phyloP scores from a whole-genome alignment of 148 eudicot genomes.

The Amaranthus hypochondriacus region DNA sequence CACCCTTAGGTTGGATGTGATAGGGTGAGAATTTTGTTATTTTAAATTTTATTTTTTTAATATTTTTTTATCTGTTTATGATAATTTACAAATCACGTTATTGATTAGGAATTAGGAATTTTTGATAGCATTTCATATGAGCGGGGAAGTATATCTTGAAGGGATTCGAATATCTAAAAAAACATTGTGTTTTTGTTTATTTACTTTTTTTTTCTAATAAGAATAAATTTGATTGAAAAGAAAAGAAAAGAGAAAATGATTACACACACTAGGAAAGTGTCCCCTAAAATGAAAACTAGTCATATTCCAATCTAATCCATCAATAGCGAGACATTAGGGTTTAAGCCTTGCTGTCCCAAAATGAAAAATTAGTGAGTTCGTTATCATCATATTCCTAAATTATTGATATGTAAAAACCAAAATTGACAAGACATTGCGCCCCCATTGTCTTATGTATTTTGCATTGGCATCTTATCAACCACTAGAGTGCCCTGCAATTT shows the following conservation, averaged over 20 bases:
- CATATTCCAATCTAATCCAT: background rate
- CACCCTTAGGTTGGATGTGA: no score
- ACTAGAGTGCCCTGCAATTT: background rate
- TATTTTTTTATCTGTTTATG: no score
- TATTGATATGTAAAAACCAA: background rate
- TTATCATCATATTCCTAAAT: background rate
- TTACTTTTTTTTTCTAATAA: no score
- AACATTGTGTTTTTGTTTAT: no score
- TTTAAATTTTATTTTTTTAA: no score
- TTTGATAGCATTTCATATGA: no score
- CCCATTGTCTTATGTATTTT: background rate
- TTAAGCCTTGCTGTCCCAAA: background rate
- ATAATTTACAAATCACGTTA: no score
- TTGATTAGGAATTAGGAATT: no score
- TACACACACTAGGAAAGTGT: slow-evolving; percentile 5
- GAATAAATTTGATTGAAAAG: no score
- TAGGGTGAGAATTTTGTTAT: no score
- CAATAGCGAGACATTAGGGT: background rate
- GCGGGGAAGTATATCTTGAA: no score
- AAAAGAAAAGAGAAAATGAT: background rate
- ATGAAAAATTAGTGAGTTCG: background rate
- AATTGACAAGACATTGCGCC: background rate
- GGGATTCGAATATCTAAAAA: no score
- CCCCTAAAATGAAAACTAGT: background rate
- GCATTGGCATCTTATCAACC: background rate